A percentile compares a stretch with the other conserved stretches of the same genome.
Evolutionary conservation across 2,329 filamentous ascomycete genomes (phyloP).

Genomic region (Xylariomycetidae sp.): DNA sequence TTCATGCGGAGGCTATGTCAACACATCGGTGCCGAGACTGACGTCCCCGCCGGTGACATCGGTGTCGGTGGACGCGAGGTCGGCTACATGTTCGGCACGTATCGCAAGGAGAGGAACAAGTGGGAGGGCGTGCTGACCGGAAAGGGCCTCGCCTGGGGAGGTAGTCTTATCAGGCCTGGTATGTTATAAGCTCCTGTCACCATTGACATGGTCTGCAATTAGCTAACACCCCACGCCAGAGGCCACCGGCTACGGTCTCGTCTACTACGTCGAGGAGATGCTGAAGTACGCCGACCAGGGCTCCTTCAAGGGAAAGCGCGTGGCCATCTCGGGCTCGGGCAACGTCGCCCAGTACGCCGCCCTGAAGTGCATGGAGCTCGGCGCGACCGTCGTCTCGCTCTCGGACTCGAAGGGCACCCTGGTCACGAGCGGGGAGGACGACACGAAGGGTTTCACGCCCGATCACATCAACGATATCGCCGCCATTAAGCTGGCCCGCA

Average conservation of each 20-base stretch:
- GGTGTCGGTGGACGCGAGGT: conserved; percentile 90
- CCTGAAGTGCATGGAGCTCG: conserved; percentile 93
- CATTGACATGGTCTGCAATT: background rate
- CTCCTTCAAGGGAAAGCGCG: conserved; percentile 83
- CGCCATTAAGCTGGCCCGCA: conserved; percentile 78
- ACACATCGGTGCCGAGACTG: conserved; percentile 94
- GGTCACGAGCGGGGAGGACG: conserved; percentile 63
- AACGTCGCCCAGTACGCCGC: conserved; percentile 98
- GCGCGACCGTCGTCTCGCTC: conserved; percentile 85
- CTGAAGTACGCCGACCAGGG: conserved; percentile 86
- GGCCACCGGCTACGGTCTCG: conserved; percentile 92
- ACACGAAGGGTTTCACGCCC: conserved; percentile 63
- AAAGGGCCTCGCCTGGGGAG: conserved; percentile 91
- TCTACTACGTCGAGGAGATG: conserved; percentile 97
- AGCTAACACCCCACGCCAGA: conserved; percentile 41
- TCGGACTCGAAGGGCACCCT: conserved; percentile 88
- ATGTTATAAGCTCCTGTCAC: conserved; percentile 12
- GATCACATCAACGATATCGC: conserved; percentile 78
- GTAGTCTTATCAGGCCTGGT: conserved; percentile 80
- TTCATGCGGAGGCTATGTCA: conserved; percentile 96
- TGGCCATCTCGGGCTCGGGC: conserved; percentile 92
- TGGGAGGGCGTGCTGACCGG: conserved; percentile 97
- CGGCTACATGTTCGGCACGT: conserved; percentile 90
- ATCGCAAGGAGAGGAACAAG: conserved; percentile 80
- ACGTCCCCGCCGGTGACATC: conserved; percentile 96